Evolutionary conservation across 192 early-diverging fungal genomes (phyloP), one percentile per base, ranked within the genome.

Genomic region (Linnemannia schmuckeri): DNA sequence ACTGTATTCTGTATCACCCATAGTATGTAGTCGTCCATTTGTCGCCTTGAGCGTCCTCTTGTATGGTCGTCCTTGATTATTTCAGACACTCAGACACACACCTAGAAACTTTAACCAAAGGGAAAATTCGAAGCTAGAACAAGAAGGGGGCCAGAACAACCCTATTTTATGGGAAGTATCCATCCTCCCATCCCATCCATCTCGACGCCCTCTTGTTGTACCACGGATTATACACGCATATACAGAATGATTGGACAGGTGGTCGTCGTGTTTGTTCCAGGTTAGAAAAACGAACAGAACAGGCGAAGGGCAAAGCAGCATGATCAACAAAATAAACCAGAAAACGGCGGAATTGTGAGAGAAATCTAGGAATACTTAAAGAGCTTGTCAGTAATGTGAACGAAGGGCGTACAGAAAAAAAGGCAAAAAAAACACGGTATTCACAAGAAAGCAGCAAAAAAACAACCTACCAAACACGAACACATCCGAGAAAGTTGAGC

Each of bases 341-440:
- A 66, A 66, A 66, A 66, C 55, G 55, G 55, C 55, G 24, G 54
- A 66, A 66, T 33, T 9, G 61, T 52, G 61, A 10, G 61, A 66
- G 61, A 66, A 30, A 33, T 30, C 55, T 61, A 66, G 30, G 61
- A 33, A 66, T 4, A 66, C 13, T 27, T 1, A 15, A 27, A 7
- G 17, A 66, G 0, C 61, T 66, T 66, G 61, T 66, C 30, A 33
- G 61, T 12, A 33, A 66, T 66, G 30, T 1, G 3, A 15, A 12
- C n/a, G 49, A 52, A 61, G n/a, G 61, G 61, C 30, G 61, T 66
- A 66, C 61, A 66, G 30, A 66, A 61, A n/a, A 24, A n/a, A 37
- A 37, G 37, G 37, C 3, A 37, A 37, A 10, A 27, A 63, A 57
- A 66, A 66, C 4, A 1, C 30, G 61, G 12, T 37, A 3, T 37